phyloP scores from a whole-genome alignment of 345 rosid species.

The Nasturtium officinale region DNA sequence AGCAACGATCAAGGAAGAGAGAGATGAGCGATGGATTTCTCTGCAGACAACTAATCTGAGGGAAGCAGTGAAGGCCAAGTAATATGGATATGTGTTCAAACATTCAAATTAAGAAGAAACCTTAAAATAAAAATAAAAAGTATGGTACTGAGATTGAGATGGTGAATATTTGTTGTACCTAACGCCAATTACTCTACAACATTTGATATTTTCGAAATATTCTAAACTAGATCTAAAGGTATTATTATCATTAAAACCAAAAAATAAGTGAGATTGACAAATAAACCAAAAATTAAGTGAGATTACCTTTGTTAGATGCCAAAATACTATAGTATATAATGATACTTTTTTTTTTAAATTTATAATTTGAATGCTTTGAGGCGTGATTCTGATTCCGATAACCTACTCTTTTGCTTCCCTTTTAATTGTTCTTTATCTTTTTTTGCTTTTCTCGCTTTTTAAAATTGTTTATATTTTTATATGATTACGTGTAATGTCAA shows the following conservation, averaged over 20 bases:
- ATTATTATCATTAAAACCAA: background rate
- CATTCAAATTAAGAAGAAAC: background rate
- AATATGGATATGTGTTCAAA: constrained; percentile 29
- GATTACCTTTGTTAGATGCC: constrained; percentile 24
- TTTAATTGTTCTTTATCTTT: constrained; percentile 3
- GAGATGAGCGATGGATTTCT: background rate
- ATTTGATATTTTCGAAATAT: constrained; percentile 13
- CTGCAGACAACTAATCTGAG: constrained; percentile 4
- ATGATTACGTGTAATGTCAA: background rate
- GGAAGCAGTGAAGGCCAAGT: constrained; percentile 40
- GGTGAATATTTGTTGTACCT: constrained; percentile 41
- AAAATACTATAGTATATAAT: constrained; percentile 7
- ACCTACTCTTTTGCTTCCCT: constrained; percentile 18
- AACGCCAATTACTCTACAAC: constrained; percentile 28
- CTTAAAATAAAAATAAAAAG: background rate
- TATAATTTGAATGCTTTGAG: constrained; percentile 10
- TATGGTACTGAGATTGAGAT: constrained; percentile 31
- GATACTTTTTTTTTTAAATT: background rate
- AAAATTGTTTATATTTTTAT: background rate
- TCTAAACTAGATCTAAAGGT: background rate
- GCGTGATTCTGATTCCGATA: constrained; percentile 36
- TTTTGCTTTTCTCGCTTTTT: background rate
- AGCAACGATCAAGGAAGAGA: constrained; percentile 9
- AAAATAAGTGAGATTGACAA: constrained; percentile 1
- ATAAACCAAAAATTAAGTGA: constrained; percentile 18